These are phyloP conservation scores for Xylaria palmicola DNA, from an alignment of 495 filamentous ascomycete species.

Conservation along the genomic window DNA sequence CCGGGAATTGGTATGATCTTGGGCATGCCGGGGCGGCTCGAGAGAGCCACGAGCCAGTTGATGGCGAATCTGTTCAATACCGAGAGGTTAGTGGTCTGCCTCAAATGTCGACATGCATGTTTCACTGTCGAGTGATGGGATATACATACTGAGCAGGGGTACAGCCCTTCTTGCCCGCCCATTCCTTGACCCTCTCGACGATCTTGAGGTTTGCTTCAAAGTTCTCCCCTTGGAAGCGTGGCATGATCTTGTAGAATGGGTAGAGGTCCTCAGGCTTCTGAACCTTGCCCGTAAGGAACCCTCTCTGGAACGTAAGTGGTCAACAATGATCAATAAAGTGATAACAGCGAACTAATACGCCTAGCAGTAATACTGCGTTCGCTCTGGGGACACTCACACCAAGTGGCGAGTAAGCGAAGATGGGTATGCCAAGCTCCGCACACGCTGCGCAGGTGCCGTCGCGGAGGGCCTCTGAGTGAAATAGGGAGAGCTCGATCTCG, in stretches of 20 bases:
- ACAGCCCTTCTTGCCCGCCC: slow-evolving; percentile 61
- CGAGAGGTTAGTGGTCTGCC: slow-evolving; percentile 35
- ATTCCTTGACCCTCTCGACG: slow-evolving; percentile 56
- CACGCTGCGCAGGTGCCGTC: slow-evolving; percentile 66
- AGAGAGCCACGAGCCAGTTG: slow-evolving; percentile 58
- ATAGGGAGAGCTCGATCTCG: slow-evolving; percentile 69
- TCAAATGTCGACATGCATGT: neutral
- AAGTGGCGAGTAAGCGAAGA: slow-evolving; percentile 56
- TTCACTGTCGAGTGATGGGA: neutral
- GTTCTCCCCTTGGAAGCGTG: slow-evolving; percentile 61
- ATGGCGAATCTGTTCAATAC: slow-evolving; percentile 50
- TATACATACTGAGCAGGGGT: slow-evolving; percentile 55
- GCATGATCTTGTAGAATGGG: slow-evolving; percentile 50
- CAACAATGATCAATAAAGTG: neutral
- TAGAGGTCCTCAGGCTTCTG: slow-evolving; percentile 55
- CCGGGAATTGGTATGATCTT: slow-evolving; percentile 74
- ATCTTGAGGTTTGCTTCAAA: slow-evolving; percentile 67
- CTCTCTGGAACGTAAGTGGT: slow-evolving; percentile 19
- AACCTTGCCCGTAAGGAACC: slow-evolving; percentile 52
- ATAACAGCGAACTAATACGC: neutral
- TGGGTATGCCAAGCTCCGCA: slow-evolving; percentile 64
- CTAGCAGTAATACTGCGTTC: too few relatives aligned
- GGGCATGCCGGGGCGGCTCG: slow-evolving; percentile 55
- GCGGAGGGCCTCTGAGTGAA: slow-evolving; percentile 57
- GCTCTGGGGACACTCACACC: slow-evolving; percentile 8